Evolutionary conservation across 2,329 filamentous ascomycete genomes (phyloP).

Genomic region (Rhynchosporium secalis): DNA sequence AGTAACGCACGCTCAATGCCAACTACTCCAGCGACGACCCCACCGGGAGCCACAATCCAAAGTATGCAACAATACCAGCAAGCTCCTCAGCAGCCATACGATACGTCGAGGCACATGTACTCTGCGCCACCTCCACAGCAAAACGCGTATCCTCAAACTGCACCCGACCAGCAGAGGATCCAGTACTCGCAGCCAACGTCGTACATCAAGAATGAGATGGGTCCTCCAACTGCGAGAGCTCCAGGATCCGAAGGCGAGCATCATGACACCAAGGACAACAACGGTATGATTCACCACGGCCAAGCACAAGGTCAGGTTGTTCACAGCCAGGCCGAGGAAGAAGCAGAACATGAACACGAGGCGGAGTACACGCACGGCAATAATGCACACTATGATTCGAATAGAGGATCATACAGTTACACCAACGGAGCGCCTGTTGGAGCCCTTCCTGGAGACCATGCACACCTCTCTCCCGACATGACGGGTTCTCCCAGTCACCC

Average conservation of each 20-base stretch:
- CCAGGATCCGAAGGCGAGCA: conserved; percentile 59
- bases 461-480: conserved; percentile 80
- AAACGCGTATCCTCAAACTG: conserved; percentile 67
- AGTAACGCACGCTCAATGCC: conserved; percentile 83
- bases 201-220: conserved; percentile 88
- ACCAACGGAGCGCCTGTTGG: conserved; percentile 64
- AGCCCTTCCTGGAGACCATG: conserved; percentile 68
- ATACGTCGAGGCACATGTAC: conserved; percentile 77
- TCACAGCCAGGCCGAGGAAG: conserved; percentile 60
- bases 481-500: conserved; percentile 78
- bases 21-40: conserved; percentile 86
- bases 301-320: conserved; percentile 56
- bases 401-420: conserved; percentile 76
- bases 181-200: conserved; percentile 60
- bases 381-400: conserved; percentile 68
- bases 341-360: conserved; percentile 73
- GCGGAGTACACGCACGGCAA: conserved; percentile 86
- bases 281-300: conserved; percentile 64
- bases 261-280: conserved; percentile 62
- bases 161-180: conserved; percentile 63
- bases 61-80: conserved; percentile 76
- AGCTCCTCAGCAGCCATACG: conserved; percentile 67
- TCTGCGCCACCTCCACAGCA: conserved; percentile 66
- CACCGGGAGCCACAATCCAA: conserved; percentile 74
- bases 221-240: conserved; percentile 68